Conservation (phyloP, 202 grass and related monocot species). For the Hordeum pubiflorum region DNA sequence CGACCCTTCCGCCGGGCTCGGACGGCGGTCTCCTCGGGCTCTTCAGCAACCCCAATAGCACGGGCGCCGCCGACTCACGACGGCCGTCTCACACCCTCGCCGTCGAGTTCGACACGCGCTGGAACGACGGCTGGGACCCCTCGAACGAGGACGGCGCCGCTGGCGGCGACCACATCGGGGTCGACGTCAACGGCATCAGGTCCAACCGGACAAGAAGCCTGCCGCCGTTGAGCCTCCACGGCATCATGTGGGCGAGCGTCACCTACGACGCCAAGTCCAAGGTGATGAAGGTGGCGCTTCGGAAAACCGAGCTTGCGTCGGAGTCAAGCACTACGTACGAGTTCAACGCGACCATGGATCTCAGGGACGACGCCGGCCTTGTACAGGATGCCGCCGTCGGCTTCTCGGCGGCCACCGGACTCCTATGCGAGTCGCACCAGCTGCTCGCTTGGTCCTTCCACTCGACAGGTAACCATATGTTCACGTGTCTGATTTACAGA, state of each 20-base stretch:
- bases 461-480: not conserved
- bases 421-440: constrained; percentile 1
- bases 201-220: not conserved
- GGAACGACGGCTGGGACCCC: not conserved
- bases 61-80: not conserved
- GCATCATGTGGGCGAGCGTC: not conserved
- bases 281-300: not conserved
- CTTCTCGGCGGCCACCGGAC: not conserved
- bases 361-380: not conserved
- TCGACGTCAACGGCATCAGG: not conserved
- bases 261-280: not conserved
- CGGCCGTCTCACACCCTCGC: not conserved
- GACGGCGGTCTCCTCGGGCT: not conserved
- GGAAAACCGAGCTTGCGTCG: not conserved
- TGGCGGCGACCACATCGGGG: not conserved
- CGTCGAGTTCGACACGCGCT: constrained; percentile 7
- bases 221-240: not conserved
- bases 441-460: constrained; percentile 15
- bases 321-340: not conserved
- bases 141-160: fast-evolving
- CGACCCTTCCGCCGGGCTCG: not conserved
- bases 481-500: not conserved
- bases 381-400: not conserved
- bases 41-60: not conserved
- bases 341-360: not conserved